Base-by-base conservation (phyloP, 2,329 filamentous ascomycete species). In the Xylariomycetidae sp. region DNA sequence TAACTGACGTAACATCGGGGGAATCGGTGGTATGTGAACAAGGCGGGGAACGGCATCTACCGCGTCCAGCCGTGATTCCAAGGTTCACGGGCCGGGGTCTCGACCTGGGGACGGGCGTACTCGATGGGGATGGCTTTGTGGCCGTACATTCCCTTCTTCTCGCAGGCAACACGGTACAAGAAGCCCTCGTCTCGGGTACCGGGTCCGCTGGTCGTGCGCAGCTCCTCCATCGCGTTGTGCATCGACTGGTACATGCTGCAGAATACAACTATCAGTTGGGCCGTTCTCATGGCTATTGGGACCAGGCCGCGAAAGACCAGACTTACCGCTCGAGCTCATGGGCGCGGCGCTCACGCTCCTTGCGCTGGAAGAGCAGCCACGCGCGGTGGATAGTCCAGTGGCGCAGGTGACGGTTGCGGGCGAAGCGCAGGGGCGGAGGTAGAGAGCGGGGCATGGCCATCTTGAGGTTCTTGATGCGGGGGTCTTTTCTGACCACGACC, bases 331-430 rank as follows among this genome's bases (percentile, higher is more conserved):
- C 77, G 29, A 95, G 72, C 58, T 89, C 85, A 34, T 71, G 65
- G 56, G 85, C 72, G 32, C 78, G 72, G 22, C 67, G 64, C 44
- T 74, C 68, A 30, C 79, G 79, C 50, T 79, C 72, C 56, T 84
- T 75, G 48, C 80, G 74, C 50, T 81, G 79, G 64, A 82, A 83
- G 19, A 96, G 71, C 52, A 85, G 73, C 87, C 89, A 96, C 15
- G 90, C 90, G 50, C 92, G 88, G 70, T 96, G 89, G 61, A 98
- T 96, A 32, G 92, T 96, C 92, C 92, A 98, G 71, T 98, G 92
- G 29, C 92, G 85, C 44, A 98, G 79, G 61, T 79, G 76, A 36
- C 92, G 81, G 61, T 83, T 84, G 49, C 90, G 87, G 25, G 79
- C 87, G 74, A 96, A 89, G 51, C 87, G 83, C 45, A 98, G 76